Percentiles rank a stretch among this genome's conserved stretches.
These are phyloP conservation scores for Pseudevernia furfuracea DNA, from an alignment of 495 filamentous ascomycete genomes.

Conservation along the genomic window DNA sequence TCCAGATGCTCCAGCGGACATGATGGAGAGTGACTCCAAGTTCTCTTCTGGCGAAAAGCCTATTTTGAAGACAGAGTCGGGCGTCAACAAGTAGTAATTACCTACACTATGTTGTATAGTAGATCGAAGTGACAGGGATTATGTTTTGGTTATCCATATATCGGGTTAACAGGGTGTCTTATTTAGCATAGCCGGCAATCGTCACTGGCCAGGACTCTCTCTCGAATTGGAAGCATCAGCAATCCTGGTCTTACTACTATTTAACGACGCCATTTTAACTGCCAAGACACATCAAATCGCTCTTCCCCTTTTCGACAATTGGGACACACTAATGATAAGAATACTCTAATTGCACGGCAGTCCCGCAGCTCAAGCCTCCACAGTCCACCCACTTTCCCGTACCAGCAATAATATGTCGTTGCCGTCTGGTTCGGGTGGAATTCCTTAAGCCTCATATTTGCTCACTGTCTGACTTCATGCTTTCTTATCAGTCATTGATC, in stretches of 20 bases:
- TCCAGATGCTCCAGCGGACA: constrained; percentile 52
- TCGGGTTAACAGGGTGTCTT: not conserved
- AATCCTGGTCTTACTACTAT: no score
- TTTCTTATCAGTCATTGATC: no score
- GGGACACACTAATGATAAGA: not conserved
- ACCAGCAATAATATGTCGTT: no score
- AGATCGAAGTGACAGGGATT: not conserved
- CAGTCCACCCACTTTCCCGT: not conserved
- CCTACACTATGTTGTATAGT: not conserved
- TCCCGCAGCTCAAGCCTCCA: not conserved
- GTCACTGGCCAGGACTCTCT: no score
- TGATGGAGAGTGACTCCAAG: constrained; percentile 44
- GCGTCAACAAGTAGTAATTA: constrained; percentile 41
- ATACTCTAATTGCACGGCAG: not conserved
- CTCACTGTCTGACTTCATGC: not conserved
- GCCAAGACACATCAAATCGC: not conserved
- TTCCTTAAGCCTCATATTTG: not conserved
- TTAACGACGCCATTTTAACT: no score
- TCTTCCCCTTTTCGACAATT: not conserved
- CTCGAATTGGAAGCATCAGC: no score
- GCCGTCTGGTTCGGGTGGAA: not conserved
- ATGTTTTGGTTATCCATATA: not conserved
- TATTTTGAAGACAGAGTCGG: constrained; percentile 32
- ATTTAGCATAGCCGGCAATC: not conserved
- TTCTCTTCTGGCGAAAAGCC: constrained; percentile 34